Evolutionary conservation across 768 basidiomycete species (phyloP), one percentile per base, ranked within the genome.

Genomic region (Lactarius pseudohatsudake): DNA sequence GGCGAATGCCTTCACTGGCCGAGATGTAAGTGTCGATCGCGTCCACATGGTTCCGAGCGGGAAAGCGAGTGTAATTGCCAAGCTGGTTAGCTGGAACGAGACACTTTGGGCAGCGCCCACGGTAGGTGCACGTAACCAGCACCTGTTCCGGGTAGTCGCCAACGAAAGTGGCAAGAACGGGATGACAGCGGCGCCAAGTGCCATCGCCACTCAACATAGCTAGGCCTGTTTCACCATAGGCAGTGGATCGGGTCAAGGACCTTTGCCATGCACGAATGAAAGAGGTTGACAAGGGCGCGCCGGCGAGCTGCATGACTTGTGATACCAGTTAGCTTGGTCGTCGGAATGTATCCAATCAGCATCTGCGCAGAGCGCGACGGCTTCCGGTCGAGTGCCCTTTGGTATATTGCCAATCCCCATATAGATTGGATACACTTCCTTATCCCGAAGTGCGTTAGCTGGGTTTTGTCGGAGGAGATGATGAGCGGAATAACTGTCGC

Each of bases 331-430:
- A 74, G 65, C 1, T 43, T 50, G 20, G 67, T 69, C 20, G 66
- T 57, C 1, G 76, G 75, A 70, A 45, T 9, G 20, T 45, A 45
- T 4, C 43, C 43, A 4, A 45, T 20, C 4, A 45, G 2, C 18
- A 45, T 45, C 18, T 45, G 43, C 2, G 43, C 43, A 45, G 18
- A 18, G 4, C 4, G 45, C 8, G 10, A 47, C 4, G 45, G 45
- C 10, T 47, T 47, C 2, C 10, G n/a, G n/a, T n/a, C n/a, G 10
- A 11, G n/a, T n/a, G 9, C 9, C 72, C 70, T 61, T 72, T 53
- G 20, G 73, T 69, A 56, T 38, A 20, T 71, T 71, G 20, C 70
- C 65, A 20, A 71, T 65, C 1, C 65, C 66, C 1, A 71, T 2
- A 34, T 69, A 71, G 0, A 71, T 55, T 9, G 70, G 68, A 57